Conservation (phyloP, 441 rosid species). For the Erysimum pusillum region DNA sequence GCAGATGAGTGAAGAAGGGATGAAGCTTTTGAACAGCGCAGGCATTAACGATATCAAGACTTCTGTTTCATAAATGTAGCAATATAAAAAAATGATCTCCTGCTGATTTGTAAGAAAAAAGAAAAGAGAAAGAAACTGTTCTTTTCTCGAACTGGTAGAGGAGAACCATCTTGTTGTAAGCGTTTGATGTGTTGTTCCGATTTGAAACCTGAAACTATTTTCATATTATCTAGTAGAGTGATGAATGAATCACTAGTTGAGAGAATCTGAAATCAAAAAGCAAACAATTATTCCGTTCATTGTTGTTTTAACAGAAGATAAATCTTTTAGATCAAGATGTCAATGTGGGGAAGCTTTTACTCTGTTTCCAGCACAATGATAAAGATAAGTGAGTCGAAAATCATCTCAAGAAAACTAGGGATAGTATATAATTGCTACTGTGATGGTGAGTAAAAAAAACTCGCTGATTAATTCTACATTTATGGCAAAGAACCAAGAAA, state of each 20-base stretch:
- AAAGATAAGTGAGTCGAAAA: background rate
- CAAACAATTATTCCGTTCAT: background rate
- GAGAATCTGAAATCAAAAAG: background rate
- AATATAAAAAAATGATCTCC: background rate
- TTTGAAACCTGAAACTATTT: constrained; percentile 38
- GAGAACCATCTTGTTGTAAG: constrained; percentile 41
- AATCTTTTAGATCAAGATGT: background rate
- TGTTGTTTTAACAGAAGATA: background rate
- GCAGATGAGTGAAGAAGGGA: constrained; percentile 99
- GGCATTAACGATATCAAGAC: constrained; percentile 62
- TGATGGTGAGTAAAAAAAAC: constrained; percentile 14
- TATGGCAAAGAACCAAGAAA: constrained; percentile 16
- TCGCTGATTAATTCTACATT: constrained; percentile 33
- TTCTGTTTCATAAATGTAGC: constrained; percentile 45
- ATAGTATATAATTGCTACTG: constrained; percentile 12
- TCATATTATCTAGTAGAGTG: constrained; percentile 28
- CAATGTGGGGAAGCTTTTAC: background rate
- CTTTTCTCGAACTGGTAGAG: constrained; percentile 16
- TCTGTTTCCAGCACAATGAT: background rate
- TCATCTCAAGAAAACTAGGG: background rate
- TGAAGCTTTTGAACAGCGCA: constrained; percentile 88
- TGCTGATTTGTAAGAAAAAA: constrained; percentile 1
- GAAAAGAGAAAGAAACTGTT: constrained; percentile 27
- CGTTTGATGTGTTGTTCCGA: constrained; percentile 37
- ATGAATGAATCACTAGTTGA: constrained; percentile 15